Base-by-base conservation (phyloP, 2,329 filamentous ascomycete species). In the Trichoderma sp. region DNA sequence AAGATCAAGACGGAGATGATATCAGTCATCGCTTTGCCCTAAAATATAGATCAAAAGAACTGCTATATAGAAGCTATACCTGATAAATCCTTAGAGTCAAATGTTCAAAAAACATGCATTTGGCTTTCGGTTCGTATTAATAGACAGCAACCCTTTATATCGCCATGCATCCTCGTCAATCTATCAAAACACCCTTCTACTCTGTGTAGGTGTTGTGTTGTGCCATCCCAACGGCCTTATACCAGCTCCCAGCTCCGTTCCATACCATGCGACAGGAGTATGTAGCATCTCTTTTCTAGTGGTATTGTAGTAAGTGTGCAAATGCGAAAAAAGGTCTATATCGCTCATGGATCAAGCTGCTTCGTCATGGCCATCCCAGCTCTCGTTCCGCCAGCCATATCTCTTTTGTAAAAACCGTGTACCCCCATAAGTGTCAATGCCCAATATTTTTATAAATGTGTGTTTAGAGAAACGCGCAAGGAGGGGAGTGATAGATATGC, bases 331-430 rank as follows among this genome's bases (percentile, higher is more conserved):
- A 31, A 62, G 31, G 41, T 59, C 73, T 75, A 71, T 71, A 31
- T 73, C 71, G 71, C 71, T 64, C 21, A 67, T 64, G 65, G 59
- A 65, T 27, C 66, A 65, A 59, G 59, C 59, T 65, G 73, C 66
- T 71, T 53, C 41, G 41, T 7, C 27, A 65, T 71, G 38, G 29
- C 29, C 59, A 21, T 53, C 65, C 41, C 56, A 35, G 56, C 45
- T 18, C 71, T 18, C 71, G 24, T 50, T 65, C 71, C n/a, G 60
- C 69, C 69, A 29, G n/a, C 62, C 27, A 12, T 45, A 24, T 53
- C 59, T 63, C 56, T 73, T 65, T 73, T 64, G 31, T 72, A 50
- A 72, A 69, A 69, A 64, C 60, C 60, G 21, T 65, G 45, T 62
- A 45, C 21, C 27, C 35, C 35, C 33, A 29, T 14, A 59, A 60